Evolutionary conservation across 805 yeast species (phyloP).

Genomic region (Pichia gijzeniarum): DNA sequence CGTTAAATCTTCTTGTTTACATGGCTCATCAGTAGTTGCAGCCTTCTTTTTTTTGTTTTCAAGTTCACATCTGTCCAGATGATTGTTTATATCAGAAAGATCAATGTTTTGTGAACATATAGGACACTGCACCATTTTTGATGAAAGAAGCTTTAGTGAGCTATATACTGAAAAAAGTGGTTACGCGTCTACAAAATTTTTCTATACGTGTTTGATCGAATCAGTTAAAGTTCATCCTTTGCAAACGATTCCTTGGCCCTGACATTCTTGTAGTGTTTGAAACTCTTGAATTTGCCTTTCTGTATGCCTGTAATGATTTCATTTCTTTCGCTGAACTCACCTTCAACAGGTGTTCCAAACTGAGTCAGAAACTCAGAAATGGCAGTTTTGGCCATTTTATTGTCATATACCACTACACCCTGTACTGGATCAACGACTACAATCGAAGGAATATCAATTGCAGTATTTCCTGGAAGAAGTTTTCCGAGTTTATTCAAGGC

Average conservation of each 20-base stretch:
- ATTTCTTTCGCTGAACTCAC: constrained; percentile 27
- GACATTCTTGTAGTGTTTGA: constrained; percentile 18
- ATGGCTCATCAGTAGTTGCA: not conserved
- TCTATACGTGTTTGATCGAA: no score
- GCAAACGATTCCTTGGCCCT: constrained; percentile 18
- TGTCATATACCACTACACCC: constrained; percentile 19
- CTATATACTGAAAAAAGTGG: not conserved
- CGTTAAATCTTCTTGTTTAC: no score
- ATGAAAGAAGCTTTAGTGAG: not conserved
- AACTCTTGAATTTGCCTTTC: constrained; percentile 20
- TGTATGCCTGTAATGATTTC: constrained; percentile 19
- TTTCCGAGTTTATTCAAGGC: constrained; percentile 14
- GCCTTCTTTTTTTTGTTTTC: not conserved
- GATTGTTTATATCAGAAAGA: constrained; percentile 28
- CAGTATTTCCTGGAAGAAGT: constrained; percentile 12
- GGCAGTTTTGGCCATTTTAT: constrained; percentile 26
- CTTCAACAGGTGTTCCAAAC: constrained; percentile 31
- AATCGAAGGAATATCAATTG: constrained; percentile 18
- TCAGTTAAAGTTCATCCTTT: constrained; percentile 18
- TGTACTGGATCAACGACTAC: constrained; percentile 20
- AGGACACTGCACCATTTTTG: constrained; percentile 31
- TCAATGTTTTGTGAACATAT: constrained; percentile 27
- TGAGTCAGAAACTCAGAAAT: constrained; percentile 29
- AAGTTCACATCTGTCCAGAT: constrained; percentile 29
- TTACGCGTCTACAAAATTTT: no score